Evolutionary conservation across 1,284 basidiomycete species (phyloP), one percentile per base, ranked within the genome.

Genomic region (Cryptococcus sp.): DNA sequence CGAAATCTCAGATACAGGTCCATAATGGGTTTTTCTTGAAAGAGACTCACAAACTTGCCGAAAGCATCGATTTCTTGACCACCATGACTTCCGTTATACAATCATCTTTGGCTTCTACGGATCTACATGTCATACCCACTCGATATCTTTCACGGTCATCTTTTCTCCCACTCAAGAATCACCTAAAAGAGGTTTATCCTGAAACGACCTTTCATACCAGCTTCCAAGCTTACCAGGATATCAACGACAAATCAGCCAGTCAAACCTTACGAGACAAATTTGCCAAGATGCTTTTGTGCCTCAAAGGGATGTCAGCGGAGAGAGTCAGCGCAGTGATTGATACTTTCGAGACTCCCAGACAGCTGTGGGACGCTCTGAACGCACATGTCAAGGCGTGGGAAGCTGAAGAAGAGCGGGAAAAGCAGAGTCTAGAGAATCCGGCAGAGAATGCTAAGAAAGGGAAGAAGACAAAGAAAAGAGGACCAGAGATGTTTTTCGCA

Each of bases 21-120:
- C 75, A 81, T 49, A 81, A 82, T 61, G 78, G 79, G 30, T 83
- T 83, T 68, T 80, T 78, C 58, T 73, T 84, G 8, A 80, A 83
- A 58, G 78, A 80, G 47, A 82, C 81, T 0, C 70, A 76, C 42
- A 77, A 75, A 49, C 57, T 80, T 7, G 65, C 67, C n/a, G 81
- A 80, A 34, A 81, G 80, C 4, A 77, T 82, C 59, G 77, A 79
- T 50, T 83, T 79, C 56, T 72, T 83, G 15, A 72, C 72, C 2
- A 73, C 71, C 13, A 75, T 81, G 71, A 80, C 80, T 14, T 64
- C 71, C 23, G 76, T 80, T 14, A 78, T 84, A 53, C 58, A 64
- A 13, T 65, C 73, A 14, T 57, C 73, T 2, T 75, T 79, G 58
- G 53, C 70, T 47, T 48, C 62, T 8, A 60, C 62, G 31, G 68